These are phyloP conservation scores for Rhynchosporium agropyri DNA, from an alignment of 2,329 filamentous ascomycete species.

Conservation along the genomic window DNA sequence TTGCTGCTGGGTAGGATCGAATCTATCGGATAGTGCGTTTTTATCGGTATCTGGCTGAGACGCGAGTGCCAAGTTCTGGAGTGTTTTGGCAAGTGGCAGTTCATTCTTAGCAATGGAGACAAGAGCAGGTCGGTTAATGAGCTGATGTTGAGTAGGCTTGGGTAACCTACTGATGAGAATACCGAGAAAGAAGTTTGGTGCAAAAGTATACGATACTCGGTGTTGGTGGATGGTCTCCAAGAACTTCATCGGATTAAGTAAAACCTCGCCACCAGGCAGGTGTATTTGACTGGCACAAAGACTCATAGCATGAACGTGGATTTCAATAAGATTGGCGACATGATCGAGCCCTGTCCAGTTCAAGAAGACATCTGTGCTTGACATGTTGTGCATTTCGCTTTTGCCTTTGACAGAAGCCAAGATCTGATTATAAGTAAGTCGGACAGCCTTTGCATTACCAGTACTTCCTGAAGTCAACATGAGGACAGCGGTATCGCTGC, in stretches of 20 bases:
- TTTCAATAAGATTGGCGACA: conserved; percentile 54
- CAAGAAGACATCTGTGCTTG: conserved; percentile 35
- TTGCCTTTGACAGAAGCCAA: conserved; percentile 41
- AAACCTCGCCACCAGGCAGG: conserved; percentile 47
- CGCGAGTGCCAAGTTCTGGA: background rate
- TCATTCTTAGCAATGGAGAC: conserved; percentile 1
- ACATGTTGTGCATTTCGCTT: conserved; percentile 11
- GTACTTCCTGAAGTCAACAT: conserved; percentile 59
- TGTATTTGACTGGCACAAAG: conserved; percentile 50
- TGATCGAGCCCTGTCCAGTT: conserved; percentile 55
- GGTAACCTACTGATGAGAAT: conserved; percentile 20
- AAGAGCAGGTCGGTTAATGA: background rate
- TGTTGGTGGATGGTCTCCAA: conserved; percentile 46
- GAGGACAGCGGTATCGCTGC: conserved; percentile 42
- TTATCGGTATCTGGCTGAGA: background rate
- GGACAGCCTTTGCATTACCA: conserved; percentile 54
- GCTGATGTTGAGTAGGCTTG: background rate
- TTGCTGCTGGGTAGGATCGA: background rate
- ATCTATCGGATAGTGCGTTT: background rate
- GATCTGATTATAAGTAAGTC: conserved; percentile 48
- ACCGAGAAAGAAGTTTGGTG: conserved; percentile 48
- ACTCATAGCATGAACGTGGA: conserved; percentile 53
- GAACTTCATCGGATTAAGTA: conserved; percentile 46
- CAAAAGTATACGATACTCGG: conserved; percentile 49
- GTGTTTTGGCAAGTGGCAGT: background rate